phyloP scores from a whole-genome alignment of 208 protist species.

The Leishmania tropica region DNA sequence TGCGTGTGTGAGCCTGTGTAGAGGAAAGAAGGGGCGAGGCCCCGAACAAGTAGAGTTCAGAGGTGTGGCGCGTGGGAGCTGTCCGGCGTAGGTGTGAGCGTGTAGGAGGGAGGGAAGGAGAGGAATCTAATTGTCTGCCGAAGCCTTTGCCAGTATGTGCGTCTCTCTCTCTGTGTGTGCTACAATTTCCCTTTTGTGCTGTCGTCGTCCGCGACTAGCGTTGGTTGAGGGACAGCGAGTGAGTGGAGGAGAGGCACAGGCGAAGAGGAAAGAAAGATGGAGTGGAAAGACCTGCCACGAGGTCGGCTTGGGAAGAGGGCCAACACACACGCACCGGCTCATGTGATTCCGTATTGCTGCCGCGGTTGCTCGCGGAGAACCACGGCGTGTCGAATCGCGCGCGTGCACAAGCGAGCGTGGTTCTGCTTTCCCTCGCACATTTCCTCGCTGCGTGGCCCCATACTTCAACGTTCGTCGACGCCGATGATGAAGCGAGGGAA shows the following conservation, averaged over 20 bases:
- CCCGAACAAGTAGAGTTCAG: not conserved
- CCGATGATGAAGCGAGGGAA: not conserved
- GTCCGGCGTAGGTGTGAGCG: not conserved
- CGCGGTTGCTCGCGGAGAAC: not conserved
- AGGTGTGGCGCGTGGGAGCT: conserved; percentile 8
- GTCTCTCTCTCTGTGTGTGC: not conserved
- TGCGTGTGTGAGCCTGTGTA: not conserved
- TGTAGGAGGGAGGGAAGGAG: not conserved
- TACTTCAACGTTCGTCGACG: not conserved
- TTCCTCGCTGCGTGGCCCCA: not conserved
- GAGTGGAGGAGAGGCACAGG: too few relatives aligned
- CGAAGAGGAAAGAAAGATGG: not conserved
- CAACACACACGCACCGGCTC: not conserved
- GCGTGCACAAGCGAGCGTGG: not conserved
- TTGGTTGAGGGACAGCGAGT: not conserved
- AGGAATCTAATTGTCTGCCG: not conserved
- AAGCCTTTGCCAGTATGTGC: not conserved
- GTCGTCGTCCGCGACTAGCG: not conserved
- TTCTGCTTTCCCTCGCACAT: not conserved
- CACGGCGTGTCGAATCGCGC: not conserved
- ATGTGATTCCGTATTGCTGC: not conserved
- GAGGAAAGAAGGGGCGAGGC: not conserved
- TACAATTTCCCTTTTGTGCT: not conserved
- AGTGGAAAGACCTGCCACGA: not conserved
- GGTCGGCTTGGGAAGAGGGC: not conserved